These are phyloP conservation scores for Sphagnum fallax DNA, from an alignment of 228 moss, liverwort and hornwort genomes.

Conservation along the genomic window DNA sequence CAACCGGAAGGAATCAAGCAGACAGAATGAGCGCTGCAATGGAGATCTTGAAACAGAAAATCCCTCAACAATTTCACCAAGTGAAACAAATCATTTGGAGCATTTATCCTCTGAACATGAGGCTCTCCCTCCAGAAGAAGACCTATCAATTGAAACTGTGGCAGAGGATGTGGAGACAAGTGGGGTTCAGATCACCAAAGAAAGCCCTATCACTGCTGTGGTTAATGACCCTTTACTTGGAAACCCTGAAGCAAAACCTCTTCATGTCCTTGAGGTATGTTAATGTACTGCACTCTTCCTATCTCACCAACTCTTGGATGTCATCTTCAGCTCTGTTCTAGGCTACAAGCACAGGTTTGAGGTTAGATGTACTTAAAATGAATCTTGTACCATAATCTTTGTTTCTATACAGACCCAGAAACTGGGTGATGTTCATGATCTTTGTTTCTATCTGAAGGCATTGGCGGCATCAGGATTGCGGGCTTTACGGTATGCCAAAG, in stretches of 20 bases:
- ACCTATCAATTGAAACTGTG: no score
- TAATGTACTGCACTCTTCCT: no score
- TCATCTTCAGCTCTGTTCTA: no score
- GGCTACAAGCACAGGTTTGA: not conserved
- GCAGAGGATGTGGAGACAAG: not conserved
- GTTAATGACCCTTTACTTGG: conserved; percentile 11
- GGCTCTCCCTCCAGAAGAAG: no score
- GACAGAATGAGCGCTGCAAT: conserved; percentile 20
- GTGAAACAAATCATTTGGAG: no score
- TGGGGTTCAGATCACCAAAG: no score
- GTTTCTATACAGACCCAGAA: conserved; percentile 3
- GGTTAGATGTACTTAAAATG: conserved; percentile 18
- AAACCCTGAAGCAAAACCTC: conserved; percentile 50
- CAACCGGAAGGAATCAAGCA: conserved; percentile 10
- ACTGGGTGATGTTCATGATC: conserved; percentile 65
- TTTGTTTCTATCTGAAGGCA: conserved; percentile 71
- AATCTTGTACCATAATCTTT: not conserved
- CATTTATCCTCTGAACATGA: no score
- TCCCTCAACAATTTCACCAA: not conserved
- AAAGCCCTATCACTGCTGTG: conserved; percentile 8
- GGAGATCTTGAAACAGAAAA: conserved; percentile 12
- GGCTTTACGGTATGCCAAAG: conserved; percentile 97
- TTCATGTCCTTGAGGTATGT: conserved; percentile 74
- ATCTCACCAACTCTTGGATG: no score
- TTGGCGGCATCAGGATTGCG: conserved; percentile 94